Conservation (phyloP, 257 asterid genomes). For the Solanum microdontum region DNA sequence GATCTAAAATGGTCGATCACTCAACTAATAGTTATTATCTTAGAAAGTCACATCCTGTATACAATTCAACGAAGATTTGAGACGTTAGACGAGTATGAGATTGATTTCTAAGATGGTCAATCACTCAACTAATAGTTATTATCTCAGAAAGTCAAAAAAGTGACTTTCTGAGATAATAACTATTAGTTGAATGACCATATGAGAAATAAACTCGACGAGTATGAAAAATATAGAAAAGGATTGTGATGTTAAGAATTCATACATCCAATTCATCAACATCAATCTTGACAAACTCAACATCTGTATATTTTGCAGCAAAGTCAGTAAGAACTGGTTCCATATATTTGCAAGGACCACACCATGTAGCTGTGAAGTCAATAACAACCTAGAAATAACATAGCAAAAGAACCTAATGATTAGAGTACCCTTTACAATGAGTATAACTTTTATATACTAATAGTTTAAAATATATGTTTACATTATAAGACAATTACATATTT, state of each 20-base stretch:
- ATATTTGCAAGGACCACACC: constrained; percentile 34
- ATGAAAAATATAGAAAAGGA: background rate
- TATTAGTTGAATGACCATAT: background rate
- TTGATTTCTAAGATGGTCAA: background rate
- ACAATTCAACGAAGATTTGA: no score
- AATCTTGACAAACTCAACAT: constrained; percentile 28
- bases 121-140: background rate
- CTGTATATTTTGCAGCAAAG: constrained; percentile 13
- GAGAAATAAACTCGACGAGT: background rate
- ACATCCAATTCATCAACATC: constrained; percentile 26
- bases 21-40: background rate
- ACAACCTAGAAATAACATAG: constrained; percentile 9
- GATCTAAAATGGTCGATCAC: background rate
- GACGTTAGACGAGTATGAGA: background rate
- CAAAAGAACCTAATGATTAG: background rate
- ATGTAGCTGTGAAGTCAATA: constrained; percentile 27
- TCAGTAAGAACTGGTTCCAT: constrained; percentile 21
- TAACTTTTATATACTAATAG: constrained; percentile 11
- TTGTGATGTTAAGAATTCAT: background rate
- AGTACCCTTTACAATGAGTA: background rate
- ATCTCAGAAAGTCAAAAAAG: background rate
- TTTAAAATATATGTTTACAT: no score
- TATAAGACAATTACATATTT: no score
- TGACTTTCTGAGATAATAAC: background rate
- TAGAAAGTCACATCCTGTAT: background rate